phyloP scores from a whole-genome alignment of 2,329 filamentous ascomycete genomes.

The Scorias spongiosa region DNA sequence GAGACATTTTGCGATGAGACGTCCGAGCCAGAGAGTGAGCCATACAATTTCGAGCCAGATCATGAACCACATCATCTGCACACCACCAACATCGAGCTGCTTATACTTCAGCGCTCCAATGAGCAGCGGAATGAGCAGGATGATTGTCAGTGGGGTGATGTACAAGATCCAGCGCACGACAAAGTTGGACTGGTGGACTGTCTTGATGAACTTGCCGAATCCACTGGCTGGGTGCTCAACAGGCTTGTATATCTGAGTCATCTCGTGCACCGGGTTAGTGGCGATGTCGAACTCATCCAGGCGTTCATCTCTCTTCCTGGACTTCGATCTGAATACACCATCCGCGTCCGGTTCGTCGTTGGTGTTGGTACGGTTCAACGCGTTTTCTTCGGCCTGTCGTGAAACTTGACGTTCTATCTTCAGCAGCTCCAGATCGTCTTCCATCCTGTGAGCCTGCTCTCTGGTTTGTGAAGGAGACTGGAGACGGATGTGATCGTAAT shows the following conservation, averaged over 20 bases:
- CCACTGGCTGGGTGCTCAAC: constrained; percentile 46
- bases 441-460: constrained; percentile 44
- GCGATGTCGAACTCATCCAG: constrained; percentile 53
- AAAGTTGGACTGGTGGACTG: constrained; percentile 48
- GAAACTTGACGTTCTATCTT: constrained; percentile 48
- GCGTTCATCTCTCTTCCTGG: constrained; percentile 35
- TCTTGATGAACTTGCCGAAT: constrained; percentile 49
- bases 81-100: constrained; percentile 47
- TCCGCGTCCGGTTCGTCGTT: constrained; percentile 23
- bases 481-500: background rate
- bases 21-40: constrained; percentile 72
- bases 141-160: constrained; percentile 46
- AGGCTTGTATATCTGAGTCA: constrained; percentile 48
- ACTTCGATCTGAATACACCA: constrained; percentile 37
- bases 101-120: constrained; percentile 46
- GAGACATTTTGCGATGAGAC: constrained; percentile 47
- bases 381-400: constrained; percentile 21
- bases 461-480: constrained; percentile 40
- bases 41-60: constrained; percentile 92
- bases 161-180: constrained; percentile 57
- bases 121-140: constrained; percentile 54
- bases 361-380: constrained; percentile 1
- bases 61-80: constrained; percentile 75
- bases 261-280: constrained; percentile 55
- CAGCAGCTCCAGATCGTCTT: constrained; percentile 51